phyloP scores from a whole-genome alignment of 768 basidiomycete genomes.

The Lentinula sp. region DNA sequence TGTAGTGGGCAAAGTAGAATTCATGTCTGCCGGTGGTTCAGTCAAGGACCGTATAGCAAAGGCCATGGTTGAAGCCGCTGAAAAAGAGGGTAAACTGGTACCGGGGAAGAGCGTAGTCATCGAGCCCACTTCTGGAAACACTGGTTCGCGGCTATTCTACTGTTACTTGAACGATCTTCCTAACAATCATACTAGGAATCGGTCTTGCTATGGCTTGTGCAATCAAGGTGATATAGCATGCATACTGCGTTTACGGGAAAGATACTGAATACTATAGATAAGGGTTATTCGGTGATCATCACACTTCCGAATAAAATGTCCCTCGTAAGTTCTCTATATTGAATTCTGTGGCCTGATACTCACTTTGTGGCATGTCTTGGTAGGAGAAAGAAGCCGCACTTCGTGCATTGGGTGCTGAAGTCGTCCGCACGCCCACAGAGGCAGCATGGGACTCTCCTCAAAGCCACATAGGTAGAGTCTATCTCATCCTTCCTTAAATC shows the following conservation, averaged over 20 bases:
- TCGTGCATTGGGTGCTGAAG: constrained; percentile 88
- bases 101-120: constrained; percentile 90
- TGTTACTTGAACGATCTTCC: background rate
- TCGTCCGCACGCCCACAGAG: constrained; percentile 88
- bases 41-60: constrained; percentile 97
- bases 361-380: background rate
- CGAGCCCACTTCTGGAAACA: constrained; percentile 93
- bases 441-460: constrained; percentile 87
- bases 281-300: constrained; percentile 90
- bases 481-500: constrained; percentile 23
- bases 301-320: constrained; percentile 96
- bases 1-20: constrained; percentile 87
- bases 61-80: constrained; percentile 94
- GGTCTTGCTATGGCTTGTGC: constrained; percentile 92
- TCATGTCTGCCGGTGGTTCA: constrained; percentile 84
- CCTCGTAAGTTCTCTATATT: constrained; percentile 33
- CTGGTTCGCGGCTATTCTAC: constrained; percentile 49
- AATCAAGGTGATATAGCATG: constrained; percentile 64
- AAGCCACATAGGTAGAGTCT: constrained; percentile 82
- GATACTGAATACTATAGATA: constrained; percentile 75
- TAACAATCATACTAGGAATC: constrained; percentile 52
- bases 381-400: constrained; percentile 92
- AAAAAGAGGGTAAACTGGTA: constrained; percentile 77
- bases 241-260: constrained; percentile 13
- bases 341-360: background rate